Base-by-base conservation (phyloP, 139 green algal species). In the Chlamydomonas asymmetrica region DNA sequence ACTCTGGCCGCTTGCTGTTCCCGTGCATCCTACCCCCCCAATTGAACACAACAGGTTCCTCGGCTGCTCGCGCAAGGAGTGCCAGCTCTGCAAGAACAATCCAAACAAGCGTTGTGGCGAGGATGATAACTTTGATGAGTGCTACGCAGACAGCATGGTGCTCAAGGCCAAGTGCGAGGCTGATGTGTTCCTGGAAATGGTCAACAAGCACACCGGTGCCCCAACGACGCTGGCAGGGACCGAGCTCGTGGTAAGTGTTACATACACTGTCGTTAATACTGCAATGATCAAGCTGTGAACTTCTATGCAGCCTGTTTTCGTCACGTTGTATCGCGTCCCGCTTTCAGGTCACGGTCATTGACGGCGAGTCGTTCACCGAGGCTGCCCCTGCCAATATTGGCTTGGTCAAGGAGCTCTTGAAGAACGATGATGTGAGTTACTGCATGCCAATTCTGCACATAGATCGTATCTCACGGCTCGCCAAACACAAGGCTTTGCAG, bases 41-140 rank as follows among this genome's bases (percentile, higher is more conserved):
- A n/a, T n/a, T n/a, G n/a, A n/a, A n/a, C n/a, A n/a, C n/a, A n/a
- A n/a, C 63, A 85, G 74, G 57, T 82, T 74, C 59, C 45, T 78
- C n/a, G 85, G 81, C 9, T 90, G 85, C 63, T 37, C 57, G 22
- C 62, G 62, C 56, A 74, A 70, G 45, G 79, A 85, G 6, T 90
- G 85, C 66, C 1, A 8, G 20, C 76, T 90, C 22, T 90, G 85
- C 74, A 83, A 84, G 38, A 85, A 90, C 69, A 88, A 90, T 45
- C 85, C 81, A 2, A 77, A 85, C 52, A 90, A 90, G 66, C 66
- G 71, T 20, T 90, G 85, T 69, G 8, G n/a, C 0, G 73, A 78
- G 16, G 75, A 79, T 23, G 79, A 90, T 73, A 83, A 82, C 61
- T 81, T 81, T 57, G 81, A 82, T 49, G 79, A 87, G 52, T 79